These are phyloP conservation scores for Arthonia radiata DNA, from an alignment of 495 filamentous ascomycete species.

Conservation along the genomic window DNA sequence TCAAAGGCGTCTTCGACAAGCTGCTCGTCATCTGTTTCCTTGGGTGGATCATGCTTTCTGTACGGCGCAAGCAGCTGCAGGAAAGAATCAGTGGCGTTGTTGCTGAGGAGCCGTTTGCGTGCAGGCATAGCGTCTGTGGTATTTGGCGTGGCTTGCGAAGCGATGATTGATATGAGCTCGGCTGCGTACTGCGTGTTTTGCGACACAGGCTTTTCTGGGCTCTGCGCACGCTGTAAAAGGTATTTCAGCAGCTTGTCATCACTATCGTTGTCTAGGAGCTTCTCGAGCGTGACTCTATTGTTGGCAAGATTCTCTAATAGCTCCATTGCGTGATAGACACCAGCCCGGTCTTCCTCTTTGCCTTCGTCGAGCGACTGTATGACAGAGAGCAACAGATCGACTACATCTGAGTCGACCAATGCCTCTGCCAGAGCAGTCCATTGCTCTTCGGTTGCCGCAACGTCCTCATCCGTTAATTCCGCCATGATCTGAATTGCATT, in stretches of 20 bases:
- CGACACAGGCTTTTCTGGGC: constrained; percentile 30
- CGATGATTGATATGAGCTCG: constrained; percentile 70
- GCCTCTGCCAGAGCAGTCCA: constrained; percentile 64
- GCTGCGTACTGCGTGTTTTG: constrained; percentile 96
- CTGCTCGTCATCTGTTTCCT: constrained; percentile 77
- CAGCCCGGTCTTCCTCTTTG: constrained; percentile 52
- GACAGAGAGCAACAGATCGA: constrained; percentile 65
- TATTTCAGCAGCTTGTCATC: constrained; percentile 44
- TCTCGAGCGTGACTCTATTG: constrained; percentile 44
- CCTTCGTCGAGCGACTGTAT: constrained; percentile 60
- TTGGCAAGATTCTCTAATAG: constrained; percentile 2
- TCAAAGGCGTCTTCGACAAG: constrained; percentile 87
- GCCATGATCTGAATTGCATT: constrained; percentile 72
- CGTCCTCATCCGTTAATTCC: constrained; percentile 88
- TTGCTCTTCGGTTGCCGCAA: constrained; percentile 57
- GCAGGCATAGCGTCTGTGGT: no score
- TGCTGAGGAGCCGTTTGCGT: constrained; percentile 31
- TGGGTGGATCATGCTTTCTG: constrained; percentile 64
- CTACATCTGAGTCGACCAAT: constrained; percentile 55
- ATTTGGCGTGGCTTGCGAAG: constrained; percentile 38
- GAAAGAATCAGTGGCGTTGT: constrained; percentile 55
- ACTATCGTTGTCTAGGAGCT: constrained; percentile 39
- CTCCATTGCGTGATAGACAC: constrained; percentile 67
- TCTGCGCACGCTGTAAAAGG: constrained; percentile 47
- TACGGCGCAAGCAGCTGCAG: constrained; percentile 75